Evolutionary conservation across 805 yeast genomes (phyloP), one percentile per base, ranked within the genome.

Genomic region (Schwanniomyces occidentalis): DNA sequence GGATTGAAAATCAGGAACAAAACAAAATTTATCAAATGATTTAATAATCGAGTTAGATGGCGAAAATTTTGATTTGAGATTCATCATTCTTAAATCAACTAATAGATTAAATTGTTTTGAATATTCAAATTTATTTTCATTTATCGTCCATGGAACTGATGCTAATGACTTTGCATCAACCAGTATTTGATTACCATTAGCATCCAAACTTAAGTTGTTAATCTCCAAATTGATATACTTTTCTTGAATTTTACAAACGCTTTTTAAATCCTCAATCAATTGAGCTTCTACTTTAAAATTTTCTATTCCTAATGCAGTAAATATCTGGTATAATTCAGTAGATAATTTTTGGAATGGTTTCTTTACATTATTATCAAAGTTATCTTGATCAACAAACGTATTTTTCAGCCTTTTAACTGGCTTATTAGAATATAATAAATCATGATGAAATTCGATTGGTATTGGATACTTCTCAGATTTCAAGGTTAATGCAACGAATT

Each of bases 381-480:
- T 50, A 30, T 65, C 69, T 4, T 24, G 16, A 28, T 48, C 51
- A 10, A 10, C 27, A 9, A 16, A 14, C 9, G 16, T 9, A 9
- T 14, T 20, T 8, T 22, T 30, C 16, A 30, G 35, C 8, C 16
- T 31, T 10, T 27, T 25, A 6, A 37, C 31, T n/a, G n/a, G n/a
- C n/a, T n/a, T n/a, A n/a, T n/a, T n/a, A n/a, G n/a, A n/a, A n/a
- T n/a, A n/a, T n/a, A 66, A 42, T 12, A 60, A 48, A 26, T 60
- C 68, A 41, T 65, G 69, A 36, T 56, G 52, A 18, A 67, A 37
- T 45, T 65, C 73, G 7, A 67, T 35, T 2, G 73, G 71, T 8
- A 67, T 61, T 2, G 67, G 61, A 16, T 46, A 42, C 30, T 56
- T 52, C 9, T 54, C 50, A 2, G 71, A 59, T 27, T 54, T 46